Evolutionary conservation across 495 filamentous ascomycete species (phyloP).

Genomic region (Tuber aestivum): DNA sequence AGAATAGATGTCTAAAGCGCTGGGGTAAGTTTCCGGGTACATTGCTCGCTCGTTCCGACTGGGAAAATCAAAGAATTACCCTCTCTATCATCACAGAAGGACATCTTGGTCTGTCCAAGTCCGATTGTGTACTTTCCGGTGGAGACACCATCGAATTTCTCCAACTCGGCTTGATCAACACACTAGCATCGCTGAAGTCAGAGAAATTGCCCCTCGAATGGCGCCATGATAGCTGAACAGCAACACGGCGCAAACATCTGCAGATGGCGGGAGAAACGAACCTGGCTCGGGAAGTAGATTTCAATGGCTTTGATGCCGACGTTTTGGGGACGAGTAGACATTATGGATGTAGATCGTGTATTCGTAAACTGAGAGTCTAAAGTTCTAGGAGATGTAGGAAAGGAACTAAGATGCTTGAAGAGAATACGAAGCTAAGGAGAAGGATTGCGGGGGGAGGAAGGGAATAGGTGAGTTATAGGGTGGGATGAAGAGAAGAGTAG

Average conservation of each 20-base stretch:
- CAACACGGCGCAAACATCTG: not conserved
- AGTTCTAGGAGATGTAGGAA: constrained; percentile 2
- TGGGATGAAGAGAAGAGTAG: not conserved
- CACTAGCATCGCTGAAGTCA: constrained; percentile 55
- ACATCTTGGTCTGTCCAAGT: constrained; percentile 99
- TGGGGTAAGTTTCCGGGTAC: constrained; percentile 14
- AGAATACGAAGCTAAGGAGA: not conserved
- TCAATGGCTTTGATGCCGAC: constrained; percentile 99
- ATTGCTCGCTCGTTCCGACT: not conserved
- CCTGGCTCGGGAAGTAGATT: constrained; percentile 96
- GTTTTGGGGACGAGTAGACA: constrained; percentile 87
- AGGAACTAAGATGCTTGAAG: not conserved
- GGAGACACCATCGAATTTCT: constrained; percentile 96
- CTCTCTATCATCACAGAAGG: constrained; percentile 98
- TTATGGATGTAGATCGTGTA: constrained; percentile 46
- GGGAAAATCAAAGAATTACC: constrained; percentile 50
- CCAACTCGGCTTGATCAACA: constrained; percentile 90
- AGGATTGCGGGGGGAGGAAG: constrained; percentile 3
- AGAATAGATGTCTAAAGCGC: constrained; percentile 85
- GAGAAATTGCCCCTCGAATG: constrained; percentile 1
- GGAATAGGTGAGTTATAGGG: constrained; percentile 4
- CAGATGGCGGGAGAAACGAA: constrained; percentile 47
- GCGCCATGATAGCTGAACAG: not conserved
- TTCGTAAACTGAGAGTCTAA: constrained; percentile 33
- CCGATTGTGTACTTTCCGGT: constrained; percentile 98